Conservation (phyloP, 108 stramenopile species). For the Cyclotella kingstonii region DNA sequence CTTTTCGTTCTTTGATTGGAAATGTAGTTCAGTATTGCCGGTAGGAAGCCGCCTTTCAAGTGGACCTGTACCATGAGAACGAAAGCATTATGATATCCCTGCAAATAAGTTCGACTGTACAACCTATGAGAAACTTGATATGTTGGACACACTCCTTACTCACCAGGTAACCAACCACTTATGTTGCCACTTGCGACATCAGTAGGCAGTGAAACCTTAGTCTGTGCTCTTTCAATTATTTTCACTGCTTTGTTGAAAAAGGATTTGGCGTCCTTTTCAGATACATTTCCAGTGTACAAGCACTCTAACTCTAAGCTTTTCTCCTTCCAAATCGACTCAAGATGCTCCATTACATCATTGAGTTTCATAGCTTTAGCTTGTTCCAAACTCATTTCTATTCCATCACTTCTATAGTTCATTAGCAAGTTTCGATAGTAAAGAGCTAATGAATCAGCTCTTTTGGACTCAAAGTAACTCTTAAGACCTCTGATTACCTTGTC, state of each 20-base stretch:
- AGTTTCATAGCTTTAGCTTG: conserved; percentile 41
- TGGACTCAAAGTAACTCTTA: conserved; percentile 65
- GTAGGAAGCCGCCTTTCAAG: conserved; percentile 56
- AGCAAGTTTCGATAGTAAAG: conserved; percentile 69
- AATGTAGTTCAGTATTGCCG: conserved; percentile 75
- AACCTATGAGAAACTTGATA: neutral
- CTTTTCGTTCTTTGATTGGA: conserved; percentile 66
- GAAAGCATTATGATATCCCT: neutral
- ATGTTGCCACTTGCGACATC: neutral
- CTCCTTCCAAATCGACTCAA: conserved; percentile 44
- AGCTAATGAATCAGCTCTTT: conserved; percentile 68
- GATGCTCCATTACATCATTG: conserved; percentile 52
- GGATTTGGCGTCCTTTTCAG: conserved; percentile 49
- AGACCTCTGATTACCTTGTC: conserved; percentile 63
- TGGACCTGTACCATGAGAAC: conserved; percentile 20
- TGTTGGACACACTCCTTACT: conserved; percentile 6
- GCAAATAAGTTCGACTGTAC: conserved; percentile 3
- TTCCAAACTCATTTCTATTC: conserved; percentile 50
- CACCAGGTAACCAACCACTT: conserved; percentile 26
- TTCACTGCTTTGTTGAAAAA: conserved; percentile 46
- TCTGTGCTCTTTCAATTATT: conserved; percentile 20
- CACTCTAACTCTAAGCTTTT: conserved; percentile 51
- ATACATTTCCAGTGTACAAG: conserved; percentile 75
- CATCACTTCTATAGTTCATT: conserved; percentile 45
- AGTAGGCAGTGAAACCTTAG: neutral